phyloP scores from a whole-genome alignment of 148 eudicot species.

The Chenopodium formosanum region DNA sequence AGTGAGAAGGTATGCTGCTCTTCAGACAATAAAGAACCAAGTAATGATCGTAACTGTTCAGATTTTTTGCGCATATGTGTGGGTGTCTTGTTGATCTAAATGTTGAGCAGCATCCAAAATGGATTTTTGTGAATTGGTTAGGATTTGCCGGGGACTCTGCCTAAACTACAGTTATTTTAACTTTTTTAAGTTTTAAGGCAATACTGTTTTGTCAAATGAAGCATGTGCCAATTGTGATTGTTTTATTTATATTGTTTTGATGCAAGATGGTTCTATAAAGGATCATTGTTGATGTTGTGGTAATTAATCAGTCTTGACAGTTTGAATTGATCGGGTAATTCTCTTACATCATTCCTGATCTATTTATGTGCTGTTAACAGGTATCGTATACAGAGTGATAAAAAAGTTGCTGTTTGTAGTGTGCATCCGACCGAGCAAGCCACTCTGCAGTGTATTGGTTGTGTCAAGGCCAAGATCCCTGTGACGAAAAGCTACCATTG shows the following conservation, averaged over 20 bases:
- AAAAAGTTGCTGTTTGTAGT: constrained; percentile 84
- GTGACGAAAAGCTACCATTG: constrained; percentile 92
- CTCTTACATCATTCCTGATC: neutral
- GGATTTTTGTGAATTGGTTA: too few relatives aligned
- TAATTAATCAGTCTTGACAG: neutral
- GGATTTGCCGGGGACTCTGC: neutral
- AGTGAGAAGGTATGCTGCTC: neutral
- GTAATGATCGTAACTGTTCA: too few relatives aligned
- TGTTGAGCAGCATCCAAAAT: too few relatives aligned
- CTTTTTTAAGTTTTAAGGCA: neutral
- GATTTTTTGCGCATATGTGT: too few relatives aligned
- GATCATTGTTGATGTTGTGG: neutral
- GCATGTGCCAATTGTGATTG: neutral
- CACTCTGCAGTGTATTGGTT: constrained; percentile 91
- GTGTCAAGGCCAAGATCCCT: constrained; percentile 91
- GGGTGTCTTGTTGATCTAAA: too few relatives aligned
- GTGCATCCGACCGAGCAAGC: constrained; percentile 98
- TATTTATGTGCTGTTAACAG: constrained; percentile 40
- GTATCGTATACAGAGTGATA: constrained; percentile 96
- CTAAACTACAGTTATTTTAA: neutral
- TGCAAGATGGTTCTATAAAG: neutral
- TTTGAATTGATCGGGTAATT: neutral
- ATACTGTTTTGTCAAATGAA: too few relatives aligned
- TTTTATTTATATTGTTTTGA: neutral
- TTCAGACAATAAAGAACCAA: neutral